phyloP scores from a whole-genome alignment of 2,329 filamentous ascomycete genomes.

The Epichloe amarillans region DNA sequence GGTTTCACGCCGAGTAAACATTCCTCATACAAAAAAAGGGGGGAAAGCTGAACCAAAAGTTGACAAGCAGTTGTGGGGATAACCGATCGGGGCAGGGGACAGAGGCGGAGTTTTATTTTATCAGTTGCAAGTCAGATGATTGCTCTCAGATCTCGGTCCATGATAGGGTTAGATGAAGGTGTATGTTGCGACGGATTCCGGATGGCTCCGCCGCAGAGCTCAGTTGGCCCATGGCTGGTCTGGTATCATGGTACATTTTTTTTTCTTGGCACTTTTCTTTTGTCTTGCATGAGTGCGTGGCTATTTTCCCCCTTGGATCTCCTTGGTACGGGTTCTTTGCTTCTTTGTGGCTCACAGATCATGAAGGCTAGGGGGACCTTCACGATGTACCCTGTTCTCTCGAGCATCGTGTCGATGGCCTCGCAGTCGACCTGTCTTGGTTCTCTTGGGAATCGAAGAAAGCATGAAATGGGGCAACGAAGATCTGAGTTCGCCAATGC shows the following conservation, averaged over 20 bases:
- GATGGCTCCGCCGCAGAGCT: neutral
- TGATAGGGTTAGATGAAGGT: neutral
- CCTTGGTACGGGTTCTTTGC: neutral
- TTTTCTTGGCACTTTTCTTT: neutral
- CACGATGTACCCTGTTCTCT: neutral
- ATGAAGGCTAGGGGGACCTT: neutral
- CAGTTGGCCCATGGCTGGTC: neutral
- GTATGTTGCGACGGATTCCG: neutral
- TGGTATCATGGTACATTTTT: neutral
- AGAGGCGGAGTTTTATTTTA: neutral
- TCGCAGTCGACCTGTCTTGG: neutral
- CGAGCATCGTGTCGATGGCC: neutral
- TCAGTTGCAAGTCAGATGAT: neutral
- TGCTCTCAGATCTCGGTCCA: neutral
- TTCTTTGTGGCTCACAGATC: neutral
- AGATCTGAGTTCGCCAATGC: neutral
- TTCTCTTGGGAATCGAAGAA: neutral
- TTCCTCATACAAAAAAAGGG: neutral
- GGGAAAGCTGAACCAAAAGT: neutral
- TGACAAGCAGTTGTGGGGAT: neutral
- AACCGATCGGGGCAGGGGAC: neutral
- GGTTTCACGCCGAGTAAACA: conserved; percentile 4
- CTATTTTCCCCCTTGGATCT: neutral
- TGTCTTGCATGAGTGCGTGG: neutral
- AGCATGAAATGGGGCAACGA: neutral